A percentile compares a stretch with the other conserved stretches of the same genome.
phyloP scores from a whole-genome alignment of 192 early-diverging fungal genomes.

The Blastocladiella britannica region DNA sequence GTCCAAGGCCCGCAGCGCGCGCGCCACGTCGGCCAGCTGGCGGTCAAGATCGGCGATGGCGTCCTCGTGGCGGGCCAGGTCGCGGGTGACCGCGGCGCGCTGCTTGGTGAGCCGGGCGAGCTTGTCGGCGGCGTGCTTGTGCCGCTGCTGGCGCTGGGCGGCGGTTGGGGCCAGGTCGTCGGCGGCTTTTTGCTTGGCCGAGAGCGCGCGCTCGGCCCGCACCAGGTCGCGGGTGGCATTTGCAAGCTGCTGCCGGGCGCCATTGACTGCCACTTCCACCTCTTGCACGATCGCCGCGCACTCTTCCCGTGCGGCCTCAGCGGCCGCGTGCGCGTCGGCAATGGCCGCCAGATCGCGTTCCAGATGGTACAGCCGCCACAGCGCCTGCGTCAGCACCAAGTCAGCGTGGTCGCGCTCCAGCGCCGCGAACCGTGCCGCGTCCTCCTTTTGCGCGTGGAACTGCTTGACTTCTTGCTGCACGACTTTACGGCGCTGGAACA shows the following conservation, averaged over 20 bases:
- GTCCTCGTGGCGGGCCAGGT: slow-evolving; percentile 28
- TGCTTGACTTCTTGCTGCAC: slow-evolving; percentile 82
- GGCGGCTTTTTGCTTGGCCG: slow-evolving; percentile 47
- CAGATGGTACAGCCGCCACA: slow-evolving; percentile 84
- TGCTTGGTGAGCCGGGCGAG: slow-evolving; percentile 36
- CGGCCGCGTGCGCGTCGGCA: slow-evolving; percentile 29
- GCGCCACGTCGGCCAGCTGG: slow-evolving; percentile 28
- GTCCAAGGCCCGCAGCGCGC: slow-evolving; percentile 29
- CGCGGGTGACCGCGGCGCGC: slow-evolving; percentile 21
- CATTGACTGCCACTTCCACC: slow-evolving; percentile 32
- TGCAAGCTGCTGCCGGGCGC: slow-evolving; percentile 51
- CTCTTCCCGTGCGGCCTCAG: slow-evolving; percentile 11
- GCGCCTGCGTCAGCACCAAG: slow-evolving; percentile 41
- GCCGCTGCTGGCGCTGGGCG: slow-evolving; percentile 43
- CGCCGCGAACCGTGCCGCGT: slow-evolving; percentile 62
- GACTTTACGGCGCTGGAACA: slow-evolving; percentile 75
- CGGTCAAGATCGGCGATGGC: slow-evolving; percentile 25
- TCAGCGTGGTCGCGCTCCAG: slow-evolving; percentile 31
- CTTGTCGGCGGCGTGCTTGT: slow-evolving; percentile 48
- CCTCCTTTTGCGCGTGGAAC: slow-evolving; percentile 74
- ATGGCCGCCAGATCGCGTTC: slow-evolving; percentile 40
- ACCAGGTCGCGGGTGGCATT: slow-evolving; percentile 44
- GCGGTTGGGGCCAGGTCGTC: slow-evolving; percentile 29
- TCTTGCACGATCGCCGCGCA: slow-evolving; percentile 33
- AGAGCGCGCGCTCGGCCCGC: slow-evolving; percentile 50